Conservation (phyloP, 108 stramenopile species). For the Fragilariopsis cylindrus region DNA sequence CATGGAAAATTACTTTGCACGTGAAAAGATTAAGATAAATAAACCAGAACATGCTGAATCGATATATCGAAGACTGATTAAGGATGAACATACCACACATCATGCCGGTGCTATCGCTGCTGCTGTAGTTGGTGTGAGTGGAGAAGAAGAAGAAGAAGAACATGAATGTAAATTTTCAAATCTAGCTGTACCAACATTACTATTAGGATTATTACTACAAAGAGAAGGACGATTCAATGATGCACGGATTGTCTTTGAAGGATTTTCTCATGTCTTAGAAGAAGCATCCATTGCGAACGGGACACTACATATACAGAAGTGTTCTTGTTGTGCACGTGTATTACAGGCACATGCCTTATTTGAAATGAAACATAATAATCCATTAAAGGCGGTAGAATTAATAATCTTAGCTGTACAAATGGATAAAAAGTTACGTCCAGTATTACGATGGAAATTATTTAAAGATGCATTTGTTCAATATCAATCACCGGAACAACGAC, state of each 20-base stretch:
- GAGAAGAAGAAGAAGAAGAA: conserved; percentile 15
- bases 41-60: conserved; percentile 58
- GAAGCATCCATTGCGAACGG: background rate
- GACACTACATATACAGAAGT: conserved; percentile 4
- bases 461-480: conserved; percentile 42
- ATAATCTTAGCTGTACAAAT: conserved; percentile 53
- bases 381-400: conserved; percentile 52
- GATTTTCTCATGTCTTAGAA: background rate
- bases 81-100: conserved; percentile 30
- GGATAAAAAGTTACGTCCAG: conserved; percentile 50
- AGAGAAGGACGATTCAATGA: conserved; percentile 51
- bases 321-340: conserved; percentile 69
- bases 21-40: conserved; percentile 56
- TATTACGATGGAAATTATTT: conserved; percentile 75
- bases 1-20: conserved; percentile 78
- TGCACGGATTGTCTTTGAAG: conserved; percentile 66
- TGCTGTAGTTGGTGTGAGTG: too few species aligned
- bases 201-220: conserved; percentile 71
- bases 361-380: conserved; percentile 76
- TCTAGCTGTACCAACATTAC: conserved; percentile 67
- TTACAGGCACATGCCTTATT: conserved; percentile 79
- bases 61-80: conserved; percentile 64
- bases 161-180: conserved; percentile 61
- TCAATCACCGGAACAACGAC: background rate
- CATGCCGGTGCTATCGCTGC: background rate